Conservation (phyloP, 2,329 filamentous ascomycete genomes). For the Fusarium sp. region DNA sequence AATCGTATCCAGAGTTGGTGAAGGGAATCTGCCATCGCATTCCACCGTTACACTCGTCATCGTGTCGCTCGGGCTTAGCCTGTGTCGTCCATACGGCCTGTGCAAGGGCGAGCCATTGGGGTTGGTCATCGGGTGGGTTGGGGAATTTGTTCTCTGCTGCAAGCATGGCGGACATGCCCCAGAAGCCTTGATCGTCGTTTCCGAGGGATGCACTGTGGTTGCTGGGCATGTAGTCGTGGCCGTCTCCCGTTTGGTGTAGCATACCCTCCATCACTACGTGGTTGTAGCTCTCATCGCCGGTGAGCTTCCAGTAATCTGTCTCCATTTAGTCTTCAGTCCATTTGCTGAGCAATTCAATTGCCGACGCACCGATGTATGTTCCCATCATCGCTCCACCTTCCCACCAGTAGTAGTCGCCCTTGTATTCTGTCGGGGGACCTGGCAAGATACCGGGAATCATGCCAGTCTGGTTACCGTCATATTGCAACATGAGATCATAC, state of each 20-base stretch:
- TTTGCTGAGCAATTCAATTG: accelerated
- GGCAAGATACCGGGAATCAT: conserved; percentile 68
- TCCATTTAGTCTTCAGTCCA: not conserved
- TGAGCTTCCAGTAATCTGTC: conserved; percentile 73
- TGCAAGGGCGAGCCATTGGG: conserved; percentile 73
- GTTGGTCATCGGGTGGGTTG: conserved; percentile 64
- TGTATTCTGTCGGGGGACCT: conserved; percentile 60
- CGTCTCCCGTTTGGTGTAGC: conserved; percentile 68
- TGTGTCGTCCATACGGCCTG: conserved; percentile 77
- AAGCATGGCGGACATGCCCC: conserved; percentile 75
- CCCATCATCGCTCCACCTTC: conserved; percentile 77
- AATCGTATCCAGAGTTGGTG: conserved; percentile 80
- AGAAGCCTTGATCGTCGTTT: conserved; percentile 79
- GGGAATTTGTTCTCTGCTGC: conserved; percentile 74
- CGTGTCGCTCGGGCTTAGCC: conserved; percentile 71
- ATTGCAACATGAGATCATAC: conserved; percentile 63
- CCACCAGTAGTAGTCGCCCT: conserved; percentile 79
- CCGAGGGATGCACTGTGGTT: conserved; percentile 70
- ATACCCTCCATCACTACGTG: conserved; percentile 66
- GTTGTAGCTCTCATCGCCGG: conserved; percentile 73
- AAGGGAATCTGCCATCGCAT: conserved; percentile 82
- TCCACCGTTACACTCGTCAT: conserved; percentile 73
- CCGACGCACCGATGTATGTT: conserved; percentile 64
- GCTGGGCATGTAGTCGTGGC: conserved; percentile 68
- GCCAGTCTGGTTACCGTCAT: conserved; percentile 63